Evolutionary conservation across 805 yeast genomes (phyloP), one percentile per base, ranked within the genome.

Genomic region (Lachancea fermentati): DNA sequence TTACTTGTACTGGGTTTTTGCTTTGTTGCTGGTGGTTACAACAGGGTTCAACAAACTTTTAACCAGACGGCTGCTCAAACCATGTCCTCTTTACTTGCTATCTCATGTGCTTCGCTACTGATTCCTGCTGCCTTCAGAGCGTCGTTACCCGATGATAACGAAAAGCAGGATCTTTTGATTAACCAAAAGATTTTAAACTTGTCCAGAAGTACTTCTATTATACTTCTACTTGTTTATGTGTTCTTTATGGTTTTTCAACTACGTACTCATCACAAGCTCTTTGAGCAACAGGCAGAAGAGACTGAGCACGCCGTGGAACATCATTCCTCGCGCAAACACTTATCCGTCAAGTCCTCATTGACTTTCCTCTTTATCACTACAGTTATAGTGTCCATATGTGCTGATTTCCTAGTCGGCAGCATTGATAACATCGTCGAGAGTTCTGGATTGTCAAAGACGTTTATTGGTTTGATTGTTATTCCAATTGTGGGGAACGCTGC

Each of bases 401-500:
- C 98, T 3, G 98, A 93, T 63, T 85, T 76, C 63, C 73, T 93
- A 44, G 98, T 93, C 37, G 93, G 94, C 19, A 82, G 96, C 16
- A 93, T 93, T 54, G 97, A 93, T 65, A 83, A 76, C 42, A 78
- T 91, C 48, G 97, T 93, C 28, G 85, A 70, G 43, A 67, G 78
- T 22, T 78, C 95, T 2, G 96, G 96, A 3, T 71, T 93, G 40
- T 85, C 96, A 32, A 89, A 91, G 73, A 88, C 97, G 0, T 93
- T 93, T 55, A 87, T 93, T 55, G 97, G 97, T 60, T 71, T 93
- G 50, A 82, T 93, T 51, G 78, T 93, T 34, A 82, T 93, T 47
- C 98, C 98, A 30, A 91, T 93, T 47, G 97, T 93, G 19, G 98
- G 97, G 42, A 93, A 93, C 56, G 98, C 98, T 2, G 97, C 97